Evolutionary conservation across 805 yeast genomes (phyloP).

Genomic region (Candida sakaeoensis): DNA sequence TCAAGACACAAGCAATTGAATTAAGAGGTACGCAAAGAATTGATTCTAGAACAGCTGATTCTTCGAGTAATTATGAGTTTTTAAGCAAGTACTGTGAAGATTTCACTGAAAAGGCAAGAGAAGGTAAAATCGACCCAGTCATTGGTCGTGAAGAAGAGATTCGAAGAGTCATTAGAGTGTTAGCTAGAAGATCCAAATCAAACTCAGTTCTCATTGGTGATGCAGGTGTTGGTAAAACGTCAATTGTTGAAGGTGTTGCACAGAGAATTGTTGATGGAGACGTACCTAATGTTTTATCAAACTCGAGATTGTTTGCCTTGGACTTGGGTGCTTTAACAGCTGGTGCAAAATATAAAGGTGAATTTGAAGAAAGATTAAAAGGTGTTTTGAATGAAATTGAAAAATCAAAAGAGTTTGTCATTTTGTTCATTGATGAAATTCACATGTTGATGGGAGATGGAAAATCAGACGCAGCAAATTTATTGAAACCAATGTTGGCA

Average conservation of each 20-base stretch:
- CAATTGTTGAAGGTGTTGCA: constrained; percentile 97
- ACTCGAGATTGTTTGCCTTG: constrained; percentile 77
- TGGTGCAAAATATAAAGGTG: constrained; percentile 98
- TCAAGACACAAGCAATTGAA: constrained; percentile 73
- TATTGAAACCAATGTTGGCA: constrained; percentile 94
- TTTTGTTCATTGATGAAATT: constrained; percentile 93
- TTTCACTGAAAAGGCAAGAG: constrained; percentile 87
- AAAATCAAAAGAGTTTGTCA: constrained; percentile 78
- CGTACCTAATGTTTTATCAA: constrained; percentile 83
- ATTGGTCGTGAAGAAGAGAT: constrained; percentile 99
- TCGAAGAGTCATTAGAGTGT: constrained; percentile 87
- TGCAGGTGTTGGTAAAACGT: constrained; percentile 99
- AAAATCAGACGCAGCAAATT: constrained; percentile 93
- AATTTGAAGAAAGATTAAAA: constrained; percentile 95
- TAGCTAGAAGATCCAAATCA: constrained; percentile 96
- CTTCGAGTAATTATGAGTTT: constrained; percentile 80
- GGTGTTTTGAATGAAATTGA: constrained; percentile 95
- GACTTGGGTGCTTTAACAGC: constrained; percentile 97
- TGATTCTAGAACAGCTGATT: constrained; percentile 91
- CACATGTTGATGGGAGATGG: constrained; percentile 99
- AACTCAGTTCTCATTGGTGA: constrained; percentile 97
- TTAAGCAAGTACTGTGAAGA: constrained; percentile 88
- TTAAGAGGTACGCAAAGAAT: constrained; percentile 89
- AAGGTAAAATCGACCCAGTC: constrained; percentile 95
- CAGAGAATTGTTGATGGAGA: constrained; percentile 95